Conservation (phyloP, 805 yeast genomes). For the Saccharomycopsis sp. region DNA sequence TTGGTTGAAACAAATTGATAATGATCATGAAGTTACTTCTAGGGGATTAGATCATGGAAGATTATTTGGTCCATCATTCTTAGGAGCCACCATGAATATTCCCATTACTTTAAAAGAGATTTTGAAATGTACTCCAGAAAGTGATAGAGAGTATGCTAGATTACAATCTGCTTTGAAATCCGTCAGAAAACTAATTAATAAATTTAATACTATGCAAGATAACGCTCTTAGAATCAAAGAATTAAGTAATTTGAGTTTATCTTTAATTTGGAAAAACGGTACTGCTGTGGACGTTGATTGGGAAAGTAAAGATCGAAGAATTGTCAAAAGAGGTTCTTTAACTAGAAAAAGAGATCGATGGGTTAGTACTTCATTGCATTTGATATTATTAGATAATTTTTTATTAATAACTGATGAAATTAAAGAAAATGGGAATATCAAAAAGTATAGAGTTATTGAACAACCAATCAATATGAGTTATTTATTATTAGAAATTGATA, state of each 20-base stretch:
- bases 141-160: slow-evolving; percentile 41
- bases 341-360: slow-evolving; percentile 54
- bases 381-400: slow-evolving; percentile 63
- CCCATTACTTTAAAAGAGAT: slow-evolving; percentile 56
- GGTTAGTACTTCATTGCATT: slow-evolving; percentile 41
- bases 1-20: slow-evolving; percentile 47
- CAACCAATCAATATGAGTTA: slow-evolving; percentile 54
- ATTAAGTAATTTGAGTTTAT: slow-evolving; percentile 41
- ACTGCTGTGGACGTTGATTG: slow-evolving; percentile 42
- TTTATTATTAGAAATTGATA: slow-evolving; percentile 35
- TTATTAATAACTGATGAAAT: slow-evolving; percentile 52
- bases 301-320: slow-evolving; percentile 41
- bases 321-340: slow-evolving; percentile 50
- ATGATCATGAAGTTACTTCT: slow-evolving; percentile 32
- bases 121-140: slow-evolving; percentile 35
- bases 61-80: slow-evolving; percentile 46
- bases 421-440: slow-evolving; percentile 27
- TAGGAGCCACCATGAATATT: slow-evolving; percentile 44
- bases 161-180: slow-evolving; percentile 44
- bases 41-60: slow-evolving; percentile 40
- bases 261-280: slow-evolving; percentile 41
- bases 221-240: slow-evolving; percentile 49
- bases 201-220: slow-evolving; percentile 53
- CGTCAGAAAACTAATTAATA: slow-evolving; percentile 42
- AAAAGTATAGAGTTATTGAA: slow-evolving; percentile 35